A percentile compares a stretch with the other conserved stretches of the same genome.
phyloP scores from a whole-genome alignment of 441 rosid genomes.

The Croton laevigatus region DNA sequence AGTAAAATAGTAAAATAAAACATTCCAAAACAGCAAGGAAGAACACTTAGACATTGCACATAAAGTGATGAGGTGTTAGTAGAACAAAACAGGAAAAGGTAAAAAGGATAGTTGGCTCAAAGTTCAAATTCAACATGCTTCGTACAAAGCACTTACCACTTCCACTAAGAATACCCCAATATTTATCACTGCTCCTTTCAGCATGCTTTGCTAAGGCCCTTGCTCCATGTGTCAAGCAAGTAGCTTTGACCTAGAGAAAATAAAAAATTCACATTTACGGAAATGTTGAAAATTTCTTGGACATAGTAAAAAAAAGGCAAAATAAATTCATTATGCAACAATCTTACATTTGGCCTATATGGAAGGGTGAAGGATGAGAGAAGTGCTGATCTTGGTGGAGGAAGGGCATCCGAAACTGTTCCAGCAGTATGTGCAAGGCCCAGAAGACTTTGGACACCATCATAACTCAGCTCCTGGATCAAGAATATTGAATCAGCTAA shows the following conservation, averaged over 20 bases:
- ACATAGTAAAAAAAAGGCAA: no score
- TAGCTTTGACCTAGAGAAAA: conserved; percentile 52
- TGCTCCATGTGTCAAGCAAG: conserved; percentile 66
- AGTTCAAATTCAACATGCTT: not conserved
- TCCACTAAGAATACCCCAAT: conserved; percentile 66
- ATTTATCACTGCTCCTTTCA: conserved; percentile 46
- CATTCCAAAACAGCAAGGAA: not conserved
- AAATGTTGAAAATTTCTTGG: not conserved
- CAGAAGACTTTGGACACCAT: conserved; percentile 50
- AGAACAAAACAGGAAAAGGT: not conserved
- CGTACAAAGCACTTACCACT: conserved; percentile 41
- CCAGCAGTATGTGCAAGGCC: conserved; percentile 63
- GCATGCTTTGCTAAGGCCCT: conserved; percentile 79
- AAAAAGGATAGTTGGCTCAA: not conserved
- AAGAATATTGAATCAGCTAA: conserved; percentile 12
- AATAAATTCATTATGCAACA: conserved; percentile 12
- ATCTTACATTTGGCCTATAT: conserved; percentile 58
- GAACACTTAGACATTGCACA: not conserved
- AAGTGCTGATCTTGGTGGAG: conserved; percentile 60
- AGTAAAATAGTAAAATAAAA: not conserved
- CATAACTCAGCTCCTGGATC: conserved; percentile 49
- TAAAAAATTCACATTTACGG: conserved; percentile 6
- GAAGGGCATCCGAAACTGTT: conserved; percentile 52
- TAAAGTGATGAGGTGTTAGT: not conserved
- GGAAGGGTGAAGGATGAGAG: conserved; percentile 59